Conservation (phyloP, 2,329 filamentous ascomycete genomes). For the Aspergillus novofumigatus region DNA sequence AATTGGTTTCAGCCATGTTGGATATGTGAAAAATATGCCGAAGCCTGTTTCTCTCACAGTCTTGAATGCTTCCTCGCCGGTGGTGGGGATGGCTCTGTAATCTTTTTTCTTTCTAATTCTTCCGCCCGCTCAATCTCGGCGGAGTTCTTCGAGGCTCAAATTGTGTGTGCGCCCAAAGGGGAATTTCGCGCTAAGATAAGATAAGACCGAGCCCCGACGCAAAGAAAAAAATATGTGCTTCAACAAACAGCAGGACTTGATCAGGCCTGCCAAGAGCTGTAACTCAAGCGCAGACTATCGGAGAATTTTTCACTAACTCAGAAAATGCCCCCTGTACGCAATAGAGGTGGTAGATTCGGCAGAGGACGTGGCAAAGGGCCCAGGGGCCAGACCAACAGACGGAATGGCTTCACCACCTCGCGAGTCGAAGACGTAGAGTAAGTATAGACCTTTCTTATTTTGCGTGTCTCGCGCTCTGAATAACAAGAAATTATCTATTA, state of each 20-base stretch:
- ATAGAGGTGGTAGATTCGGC: slow-evolving; percentile 20
- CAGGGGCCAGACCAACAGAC: slow-evolving; percentile 23
- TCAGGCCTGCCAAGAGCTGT: neutral
- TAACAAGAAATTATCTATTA: slow-evolving; percentile 6
- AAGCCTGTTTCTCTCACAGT: slow-evolving; percentile 20
- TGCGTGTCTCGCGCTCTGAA: neutral
- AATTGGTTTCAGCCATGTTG: slow-evolving; percentile 79
- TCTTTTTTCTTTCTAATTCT: slow-evolving; percentile 28
- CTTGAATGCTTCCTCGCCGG: slow-evolving; percentile 27
- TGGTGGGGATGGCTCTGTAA: slow-evolving; percentile 25
- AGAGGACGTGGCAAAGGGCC: slow-evolving; percentile 30
- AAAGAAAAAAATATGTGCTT: slow-evolving; percentile 12
- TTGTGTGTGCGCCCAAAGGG: slow-evolving; percentile 37
- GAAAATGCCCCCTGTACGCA: slow-evolving; percentile 28
- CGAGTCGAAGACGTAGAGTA: slow-evolving; percentile 38
- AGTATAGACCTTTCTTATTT: slow-evolving; percentile 12
- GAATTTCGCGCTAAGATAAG: slow-evolving; percentile 49
- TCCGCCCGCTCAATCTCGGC: slow-evolving; percentile 19
- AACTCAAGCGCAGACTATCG: neutral
- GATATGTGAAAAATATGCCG: slow-evolving; percentile 29
- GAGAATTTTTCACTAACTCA: neutral
- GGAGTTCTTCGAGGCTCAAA: slow-evolving; percentile 29
- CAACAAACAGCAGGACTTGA: neutral
- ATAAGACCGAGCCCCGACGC: slow-evolving; percentile 25
- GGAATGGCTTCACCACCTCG: slow-evolving; percentile 33